A percentile compares a stretch with the other conserved stretches of the same genome.
These are phyloP conservation scores for Blechomonas ayalai DNA, from an alignment of 208 protist genomes.

Conservation along the genomic window DNA sequence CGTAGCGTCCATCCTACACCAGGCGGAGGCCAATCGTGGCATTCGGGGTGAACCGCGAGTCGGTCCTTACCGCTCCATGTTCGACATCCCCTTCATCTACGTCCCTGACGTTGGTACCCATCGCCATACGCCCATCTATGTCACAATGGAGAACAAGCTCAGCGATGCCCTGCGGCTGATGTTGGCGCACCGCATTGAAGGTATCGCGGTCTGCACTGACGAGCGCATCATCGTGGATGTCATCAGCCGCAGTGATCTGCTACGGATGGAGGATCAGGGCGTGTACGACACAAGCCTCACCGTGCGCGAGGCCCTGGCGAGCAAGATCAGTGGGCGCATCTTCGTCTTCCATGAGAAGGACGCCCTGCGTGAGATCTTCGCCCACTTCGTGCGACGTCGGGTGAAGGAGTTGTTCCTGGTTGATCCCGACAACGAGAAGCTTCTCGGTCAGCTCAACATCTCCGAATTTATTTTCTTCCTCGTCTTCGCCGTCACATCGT, in stretches of 20 bases:
- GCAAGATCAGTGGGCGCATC: slow-evolving; percentile 35
- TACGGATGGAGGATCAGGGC: slow-evolving; percentile 85
- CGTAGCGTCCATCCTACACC: slow-evolving; percentile 40
- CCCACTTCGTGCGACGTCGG: slow-evolving; percentile 74
- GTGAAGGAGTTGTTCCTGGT: slow-evolving; percentile 85
- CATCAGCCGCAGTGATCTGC: slow-evolving; percentile 71
- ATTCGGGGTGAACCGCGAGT: slow-evolving; percentile 30
- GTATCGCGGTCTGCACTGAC: slow-evolving; percentile 56
- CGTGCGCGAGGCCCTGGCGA: slow-evolving; percentile 61
- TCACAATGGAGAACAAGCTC: slow-evolving; percentile 66
- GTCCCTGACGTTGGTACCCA: slow-evolving; percentile 40
- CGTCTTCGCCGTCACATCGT: slow-evolving; percentile 39
- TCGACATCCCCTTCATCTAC: slow-evolving; percentile 61
- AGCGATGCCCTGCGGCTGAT: slow-evolving; percentile 64
- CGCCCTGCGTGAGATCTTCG: slow-evolving; percentile 70
- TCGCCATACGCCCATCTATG: slow-evolving; percentile 35
- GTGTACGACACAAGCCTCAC: slow-evolving; percentile 81
- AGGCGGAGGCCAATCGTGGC: slow-evolving; percentile 27
- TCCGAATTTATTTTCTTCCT: slow-evolving; percentile 71
- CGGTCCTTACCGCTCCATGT: slow-evolving; percentile 62
- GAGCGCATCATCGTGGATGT: slow-evolving; percentile 65
- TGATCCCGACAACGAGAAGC: slow-evolving; percentile 53
- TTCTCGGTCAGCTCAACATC: slow-evolving; percentile 72
- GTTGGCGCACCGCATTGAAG: slow-evolving; percentile 59
- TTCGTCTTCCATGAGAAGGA: slow-evolving; percentile 77